Evolutionary conservation across 176 grass and related monocot species (phyloP).

Genomic region (Otatea glauca): DNA sequence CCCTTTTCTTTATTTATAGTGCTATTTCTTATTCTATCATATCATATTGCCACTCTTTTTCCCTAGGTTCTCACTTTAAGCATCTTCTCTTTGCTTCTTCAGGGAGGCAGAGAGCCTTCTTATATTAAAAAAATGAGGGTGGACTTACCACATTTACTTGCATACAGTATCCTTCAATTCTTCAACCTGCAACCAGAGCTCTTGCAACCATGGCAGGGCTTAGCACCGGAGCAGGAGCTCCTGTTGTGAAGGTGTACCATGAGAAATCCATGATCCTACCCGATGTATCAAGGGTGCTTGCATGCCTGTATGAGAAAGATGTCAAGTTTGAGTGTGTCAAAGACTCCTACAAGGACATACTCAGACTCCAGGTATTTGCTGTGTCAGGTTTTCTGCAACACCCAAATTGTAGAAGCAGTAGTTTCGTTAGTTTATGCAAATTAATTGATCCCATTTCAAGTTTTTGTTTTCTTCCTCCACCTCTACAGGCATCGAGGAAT

Average conservation of each 20-base stretch:
- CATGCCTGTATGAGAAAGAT: conserved; percentile 86
- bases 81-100: conserved; percentile 89
- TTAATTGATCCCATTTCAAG: conserved; percentile 5
- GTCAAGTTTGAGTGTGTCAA: conserved; percentile 53
- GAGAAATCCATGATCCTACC: conserved; percentile 64
- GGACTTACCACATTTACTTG: conserved; percentile 25
- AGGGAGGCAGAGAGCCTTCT: conserved; percentile 47
- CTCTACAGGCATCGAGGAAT: conserved; percentile 64
- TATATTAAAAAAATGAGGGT: conserved; percentile 47
- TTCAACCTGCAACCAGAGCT: conserved; percentile 35
- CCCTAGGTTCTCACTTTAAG: conserved; percentile 47
- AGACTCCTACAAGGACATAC: conserved; percentile 58
- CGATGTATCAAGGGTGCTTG: conserved; percentile 83
- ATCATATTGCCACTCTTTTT: conserved; percentile 4
- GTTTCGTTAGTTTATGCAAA: conserved; percentile 20
- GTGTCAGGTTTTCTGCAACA: neutral
- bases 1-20: conserved; percentile 46
- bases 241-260: conserved; percentile 71
- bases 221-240: conserved; percentile 41
- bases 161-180: conserved; percentile 31
- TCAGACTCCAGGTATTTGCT: conserved; percentile 79
- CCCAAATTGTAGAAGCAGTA: neutral
- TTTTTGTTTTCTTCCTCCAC: neutral
- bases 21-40: conserved; percentile 30
- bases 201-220: conserved; percentile 55